Evolutionary conservation across 176 grass and related monocot species (phyloP), one percentile per base, ranked within the genome.

Genomic region (Hyparrhenia diplandra): DNA sequence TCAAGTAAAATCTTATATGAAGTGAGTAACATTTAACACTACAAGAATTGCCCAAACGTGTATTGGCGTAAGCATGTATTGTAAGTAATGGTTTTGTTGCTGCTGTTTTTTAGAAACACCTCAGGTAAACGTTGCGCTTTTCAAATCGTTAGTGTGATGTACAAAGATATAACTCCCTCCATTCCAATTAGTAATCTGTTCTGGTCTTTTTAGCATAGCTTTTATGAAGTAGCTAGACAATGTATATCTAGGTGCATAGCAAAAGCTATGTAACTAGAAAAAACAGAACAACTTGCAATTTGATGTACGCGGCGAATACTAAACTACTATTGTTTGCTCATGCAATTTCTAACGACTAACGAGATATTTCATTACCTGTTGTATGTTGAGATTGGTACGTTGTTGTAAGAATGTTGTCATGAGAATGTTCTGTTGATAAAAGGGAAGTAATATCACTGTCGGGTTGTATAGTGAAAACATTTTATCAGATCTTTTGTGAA

Each of bases 401-500:
- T 32, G 61, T 84, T 87, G 37, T 62, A 41, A 21, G 16, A 75
- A 27, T 84, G 87, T 88, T 28, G 51, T 40, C 69, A 84, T 84
- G 52, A 75, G 82, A 88, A 84, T 85, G 76, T 71, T 84, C 77
- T 16, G 25, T 63, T 70, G 65, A 10, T 80, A 89, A 89, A 89
- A 69, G 41, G 63, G 70, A 10, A 76, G 63, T 0, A 63, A 85
- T 55, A 25, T 63, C 13, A 5, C 21, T 39, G 75, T 83, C 79
- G 73, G 37, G 28, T 60, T 88, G 36, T 67, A 79, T 37, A 30
- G 28, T 49, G 67, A 78, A 86, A 42, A 31, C 68, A 46, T 60
- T 43, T 21, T 77, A 25, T 78, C 45, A 7, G 27, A 73, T 58
- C 28, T 78, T 72, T 59, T 67, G n/a, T 78, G 21, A 73, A 82